Conservation (phyloP, 2,329 filamentous ascomycete genomes). For the Beauveria rudraprayagi region DNA sequence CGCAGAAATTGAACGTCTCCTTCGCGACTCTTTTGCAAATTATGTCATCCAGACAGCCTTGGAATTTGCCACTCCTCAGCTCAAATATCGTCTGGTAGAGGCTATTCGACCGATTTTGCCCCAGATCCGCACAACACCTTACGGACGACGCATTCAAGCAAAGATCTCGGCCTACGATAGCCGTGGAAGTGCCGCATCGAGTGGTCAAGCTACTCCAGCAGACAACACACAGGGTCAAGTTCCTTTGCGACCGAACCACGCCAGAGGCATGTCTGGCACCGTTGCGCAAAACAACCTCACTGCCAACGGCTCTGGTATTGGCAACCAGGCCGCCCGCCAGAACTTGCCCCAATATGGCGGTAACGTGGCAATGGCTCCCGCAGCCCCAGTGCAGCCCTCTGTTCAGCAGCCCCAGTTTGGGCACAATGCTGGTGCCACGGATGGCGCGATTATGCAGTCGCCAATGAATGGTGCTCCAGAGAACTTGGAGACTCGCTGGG, state of each 20-base stretch:
- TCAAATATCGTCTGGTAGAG: slow-evolving; percentile 71
- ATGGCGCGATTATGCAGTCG: slow-evolving; percentile 18
- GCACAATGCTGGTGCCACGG: slow-evolving; percentile 7
- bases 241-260: slow-evolving; percentile 35
- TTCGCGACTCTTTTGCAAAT: slow-evolving; percentile 91
- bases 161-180: slow-evolving; percentile 65
- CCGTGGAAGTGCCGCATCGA: slow-evolving; percentile 33
- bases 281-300: neutral
- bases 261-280: slow-evolving; percentile 33
- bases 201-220: slow-evolving; percentile 43
- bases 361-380: slow-evolving; percentile 24
- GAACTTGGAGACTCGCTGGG: slow-evolving; percentile 30
- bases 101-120: slow-evolving; percentile 78
- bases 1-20: slow-evolving; percentile 75
- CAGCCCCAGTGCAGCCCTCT: slow-evolving; percentile 18
- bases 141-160: slow-evolving; percentile 85
- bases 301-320: slow-evolving; percentile 22
- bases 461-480: slow-evolving; percentile 20
- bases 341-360: slow-evolving; percentile 28
- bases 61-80: slow-evolving; percentile 68
- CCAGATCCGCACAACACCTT: slow-evolving; percentile 80
- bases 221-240: slow-evolving; percentile 49
- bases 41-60: slow-evolving; percentile 97
- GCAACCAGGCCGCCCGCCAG: slow-evolving; percentile 23
- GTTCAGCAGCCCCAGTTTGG: slow-evolving; percentile 12